phyloP scores from a whole-genome alignment of 768 basidiomycete species.

The Lentinula lateritia region DNA sequence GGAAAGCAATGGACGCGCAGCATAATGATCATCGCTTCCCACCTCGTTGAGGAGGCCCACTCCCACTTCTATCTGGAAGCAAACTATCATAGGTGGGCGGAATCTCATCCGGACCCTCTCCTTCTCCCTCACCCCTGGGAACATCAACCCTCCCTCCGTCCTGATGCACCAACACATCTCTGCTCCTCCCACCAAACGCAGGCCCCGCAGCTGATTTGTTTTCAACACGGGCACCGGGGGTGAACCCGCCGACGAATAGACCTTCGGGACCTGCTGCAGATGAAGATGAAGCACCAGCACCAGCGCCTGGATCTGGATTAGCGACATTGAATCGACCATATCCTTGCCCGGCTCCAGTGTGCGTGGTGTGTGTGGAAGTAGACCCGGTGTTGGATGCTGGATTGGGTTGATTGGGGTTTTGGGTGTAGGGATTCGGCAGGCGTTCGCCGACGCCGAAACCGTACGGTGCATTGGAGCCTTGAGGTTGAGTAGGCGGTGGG shows the following conservation, averaged over 20 bases:
- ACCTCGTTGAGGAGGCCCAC: background rate
- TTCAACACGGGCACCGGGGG: background rate
- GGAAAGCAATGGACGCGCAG: too few relatives aligned
- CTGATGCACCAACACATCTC: constrained; percentile 1
- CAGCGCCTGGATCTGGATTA: background rate
- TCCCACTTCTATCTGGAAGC: background rate
- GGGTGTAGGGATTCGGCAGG: background rate
- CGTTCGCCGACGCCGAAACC: background rate
- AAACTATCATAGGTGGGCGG: constrained; percentile 1
- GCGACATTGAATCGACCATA: background rate
- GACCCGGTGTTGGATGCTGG: background rate
- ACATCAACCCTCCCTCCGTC: background rate
- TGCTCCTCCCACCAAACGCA: background rate
- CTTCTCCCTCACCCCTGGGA: background rate
- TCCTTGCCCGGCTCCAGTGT: background rate
- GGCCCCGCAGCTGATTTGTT: background rate
- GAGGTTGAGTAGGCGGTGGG: background rate
- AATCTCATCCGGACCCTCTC: constrained; percentile 1
- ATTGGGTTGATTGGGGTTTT: background rate
- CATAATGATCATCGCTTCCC: background rate
- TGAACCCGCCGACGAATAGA: background rate
- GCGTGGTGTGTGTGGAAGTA: background rate
- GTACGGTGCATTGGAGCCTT: background rate
- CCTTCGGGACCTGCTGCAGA: background rate
- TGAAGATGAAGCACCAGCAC: background rate